phyloP scores from a whole-genome alignment of 2,329 filamentous ascomycete species.

The Neonectria faginata region DNA sequence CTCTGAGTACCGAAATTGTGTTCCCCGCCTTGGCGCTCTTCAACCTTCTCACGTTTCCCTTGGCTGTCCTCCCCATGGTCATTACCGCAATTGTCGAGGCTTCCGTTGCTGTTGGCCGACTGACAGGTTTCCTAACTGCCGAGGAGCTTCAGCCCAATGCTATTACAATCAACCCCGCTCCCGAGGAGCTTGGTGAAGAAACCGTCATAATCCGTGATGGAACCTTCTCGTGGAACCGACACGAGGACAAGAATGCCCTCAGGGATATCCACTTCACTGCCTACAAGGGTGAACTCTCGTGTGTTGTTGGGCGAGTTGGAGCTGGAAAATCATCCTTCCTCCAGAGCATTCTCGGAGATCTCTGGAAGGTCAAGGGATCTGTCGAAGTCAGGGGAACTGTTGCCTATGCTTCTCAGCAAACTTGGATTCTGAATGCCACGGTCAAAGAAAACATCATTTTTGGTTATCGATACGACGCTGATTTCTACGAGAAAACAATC shows the following conservation, averaged over 20 bases:
- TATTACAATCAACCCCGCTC: conserved; percentile 75
- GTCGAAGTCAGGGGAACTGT: conserved; percentile 85
- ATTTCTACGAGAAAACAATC: conserved; percentile 94
- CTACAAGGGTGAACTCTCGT: conserved; percentile 92
- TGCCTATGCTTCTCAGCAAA: conserved; percentile 91
- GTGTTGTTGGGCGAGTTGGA: conserved; percentile 94
- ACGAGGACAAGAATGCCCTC: conserved; percentile 77
- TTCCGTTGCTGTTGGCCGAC: conserved; percentile 87
- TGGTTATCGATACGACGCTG: conserved; percentile 90
- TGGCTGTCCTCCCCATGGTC: conserved; percentile 96
- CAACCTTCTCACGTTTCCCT: conserved; percentile 94
- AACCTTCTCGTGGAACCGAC: conserved; percentile 94
- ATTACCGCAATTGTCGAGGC: conserved; percentile 97
- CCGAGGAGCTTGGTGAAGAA: conserved; percentile 84
- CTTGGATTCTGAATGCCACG: conserved; percentile 98
- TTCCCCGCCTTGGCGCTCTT: conserved; percentile 94
- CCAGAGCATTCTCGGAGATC: conserved; percentile 86
- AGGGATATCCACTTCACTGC: conserved; percentile 89
- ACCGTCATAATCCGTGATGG: conserved; percentile 85
- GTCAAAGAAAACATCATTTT: conserved; percentile 98
- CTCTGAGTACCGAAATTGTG: conserved; percentile 92
- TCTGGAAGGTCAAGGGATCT: conserved; percentile 89
- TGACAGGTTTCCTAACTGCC: conserved; percentile 86
- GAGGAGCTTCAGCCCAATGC: conserved; percentile 93
- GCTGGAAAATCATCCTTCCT: conserved; percentile 94